Conservation (phyloP, 768 basidiomycete species). For the Mrakia gelida region DNA sequence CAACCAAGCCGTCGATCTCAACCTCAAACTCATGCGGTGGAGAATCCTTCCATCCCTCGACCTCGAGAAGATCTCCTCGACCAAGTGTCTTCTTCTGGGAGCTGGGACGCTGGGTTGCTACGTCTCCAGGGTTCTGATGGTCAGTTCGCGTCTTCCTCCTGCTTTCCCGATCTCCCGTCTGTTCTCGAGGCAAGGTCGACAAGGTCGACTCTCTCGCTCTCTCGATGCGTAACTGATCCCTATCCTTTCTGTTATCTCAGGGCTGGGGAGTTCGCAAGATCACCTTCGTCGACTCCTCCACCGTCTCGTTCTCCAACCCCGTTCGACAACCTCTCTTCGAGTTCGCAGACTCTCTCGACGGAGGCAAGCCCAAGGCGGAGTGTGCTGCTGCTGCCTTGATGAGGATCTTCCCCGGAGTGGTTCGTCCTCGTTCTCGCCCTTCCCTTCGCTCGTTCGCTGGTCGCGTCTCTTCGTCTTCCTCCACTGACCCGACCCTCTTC, state of each 20-base stretch:
- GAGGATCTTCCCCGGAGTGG: conserved; percentile 89
- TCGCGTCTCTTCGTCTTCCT: not conserved
- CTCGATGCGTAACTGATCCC: no score
- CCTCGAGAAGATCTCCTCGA: conserved; percentile 75
- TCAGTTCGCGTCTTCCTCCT: conserved; percentile 42
- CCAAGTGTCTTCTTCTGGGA: conserved; percentile 79
- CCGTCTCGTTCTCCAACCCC: conserved; percentile 94
- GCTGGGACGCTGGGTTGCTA: conserved; percentile 97
- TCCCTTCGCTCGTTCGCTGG: not conserved
- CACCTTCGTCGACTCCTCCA: conserved; percentile 83
- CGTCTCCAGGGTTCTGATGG: conserved; percentile 87
- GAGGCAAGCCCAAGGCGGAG: conserved; percentile 89
- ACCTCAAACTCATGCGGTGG: conserved; percentile 97
- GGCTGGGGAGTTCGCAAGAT: conserved; percentile 95
- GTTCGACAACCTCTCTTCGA: conserved; percentile 95
- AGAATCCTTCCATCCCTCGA: conserved; percentile 84
- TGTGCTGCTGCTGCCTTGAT: conserved; percentile 79
- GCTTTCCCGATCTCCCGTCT: not conserved
- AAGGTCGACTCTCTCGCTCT: no score
- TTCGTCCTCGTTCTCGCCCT: conserved; percentile 48
- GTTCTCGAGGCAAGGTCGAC: no score
- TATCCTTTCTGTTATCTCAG: conserved; percentile 47
- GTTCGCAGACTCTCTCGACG: conserved; percentile 85
- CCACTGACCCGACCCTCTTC: not conserved
- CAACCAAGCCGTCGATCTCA: conserved; percentile 94